Conservation (phyloP, 352 stramenopile genomes). For the Globisporangium camurandrum region DNA sequence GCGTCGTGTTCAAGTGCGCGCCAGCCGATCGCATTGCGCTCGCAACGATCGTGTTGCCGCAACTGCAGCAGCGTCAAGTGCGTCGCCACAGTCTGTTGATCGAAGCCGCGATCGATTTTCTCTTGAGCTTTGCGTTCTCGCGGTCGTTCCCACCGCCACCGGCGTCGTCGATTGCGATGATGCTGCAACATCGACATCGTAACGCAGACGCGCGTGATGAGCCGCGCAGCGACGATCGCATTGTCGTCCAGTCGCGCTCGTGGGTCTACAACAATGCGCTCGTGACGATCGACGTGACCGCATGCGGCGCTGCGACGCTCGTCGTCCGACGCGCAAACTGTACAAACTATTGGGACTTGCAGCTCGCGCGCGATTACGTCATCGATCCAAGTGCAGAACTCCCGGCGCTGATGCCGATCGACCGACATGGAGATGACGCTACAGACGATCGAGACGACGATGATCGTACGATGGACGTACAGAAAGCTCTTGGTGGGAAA, state of each 20-base stretch:
- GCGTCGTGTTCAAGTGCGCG: conserved; percentile 45
- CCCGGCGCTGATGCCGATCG: not conserved
- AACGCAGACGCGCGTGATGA: not conserved
- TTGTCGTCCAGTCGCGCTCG: conserved; percentile 16
- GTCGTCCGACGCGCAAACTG: conserved; percentile 45
- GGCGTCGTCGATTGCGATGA: conserved; percentile 11
- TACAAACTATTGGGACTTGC: conserved; percentile 41
- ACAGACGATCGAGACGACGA: not conserved
- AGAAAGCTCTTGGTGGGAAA: no score
- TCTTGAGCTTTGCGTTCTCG: conserved; percentile 69
- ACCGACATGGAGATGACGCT: not conserved
- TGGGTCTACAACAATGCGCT: conserved; percentile 53
- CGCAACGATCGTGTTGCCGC: conserved; percentile 39
- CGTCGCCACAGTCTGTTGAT: conserved; percentile 37
- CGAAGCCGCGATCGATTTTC: conserved; percentile 68
- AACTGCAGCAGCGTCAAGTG: conserved; percentile 32
- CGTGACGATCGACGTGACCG: conserved; percentile 36
- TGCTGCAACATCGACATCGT: not conserved
- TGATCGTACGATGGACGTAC: not conserved
- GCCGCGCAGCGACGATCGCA: conserved; percentile 1
- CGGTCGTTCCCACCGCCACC: conserved; percentile 33
- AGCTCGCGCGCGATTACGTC: conserved; percentile 13
- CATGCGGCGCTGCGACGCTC: conserved; percentile 21
- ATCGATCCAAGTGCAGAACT: conserved; percentile 7
- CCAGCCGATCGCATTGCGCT: conserved; percentile 33